Percentiles rank a stretch among this genome's conserved stretches.
These are phyloP conservation scores for Trametes maxima DNA, from an alignment of 768 basidiomycete species.

Conservation along the genomic window DNA sequence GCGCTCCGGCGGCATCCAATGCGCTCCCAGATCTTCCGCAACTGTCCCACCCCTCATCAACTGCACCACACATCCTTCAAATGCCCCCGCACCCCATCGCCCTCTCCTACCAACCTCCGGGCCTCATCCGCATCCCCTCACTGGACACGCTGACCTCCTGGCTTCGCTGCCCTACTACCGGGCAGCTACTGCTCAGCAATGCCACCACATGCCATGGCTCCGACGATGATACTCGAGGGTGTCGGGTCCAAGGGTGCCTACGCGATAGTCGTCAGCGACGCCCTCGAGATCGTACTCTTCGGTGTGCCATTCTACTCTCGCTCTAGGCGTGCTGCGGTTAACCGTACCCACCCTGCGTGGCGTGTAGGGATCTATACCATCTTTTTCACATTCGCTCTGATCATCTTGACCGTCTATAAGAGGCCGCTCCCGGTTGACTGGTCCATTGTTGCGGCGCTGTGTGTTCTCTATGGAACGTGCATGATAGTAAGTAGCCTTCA, in stretches of 20 bases:
- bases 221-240: constrained; percentile 10
- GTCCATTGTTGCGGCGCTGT: background rate
- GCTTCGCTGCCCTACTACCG: background rate
- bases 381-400: constrained; percentile 15
- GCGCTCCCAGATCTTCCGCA: too few relatives aligned
- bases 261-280: constrained; percentile 17
- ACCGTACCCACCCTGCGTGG: background rate
- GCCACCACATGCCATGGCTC: background rate
- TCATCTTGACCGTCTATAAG: constrained; percentile 14
- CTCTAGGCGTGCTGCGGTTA: too few relatives aligned
- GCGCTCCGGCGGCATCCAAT: too few relatives aligned
- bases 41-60: too few relatives aligned
- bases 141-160: background rate
- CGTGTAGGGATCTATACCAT: constrained; percentile 16
- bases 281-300: constrained; percentile 19
- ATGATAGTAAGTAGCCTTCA: constrained; percentile 10
- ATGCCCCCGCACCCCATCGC: background rate
- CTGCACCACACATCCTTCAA: background rate
- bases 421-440: constrained; percentile 15
- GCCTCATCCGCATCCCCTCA: too few relatives aligned
- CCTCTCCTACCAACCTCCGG: too few relatives aligned
- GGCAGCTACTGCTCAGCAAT: background rate
- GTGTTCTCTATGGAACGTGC: constrained; percentile 1
- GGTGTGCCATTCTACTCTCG: constrained; percentile 1
- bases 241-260: constrained; percentile 16